Percentiles rank a stretch among this genome's conserved stretches.
Conservation (phyloP, 192 early-diverging fungal species). For the Chytriomyces sp. region DNA sequence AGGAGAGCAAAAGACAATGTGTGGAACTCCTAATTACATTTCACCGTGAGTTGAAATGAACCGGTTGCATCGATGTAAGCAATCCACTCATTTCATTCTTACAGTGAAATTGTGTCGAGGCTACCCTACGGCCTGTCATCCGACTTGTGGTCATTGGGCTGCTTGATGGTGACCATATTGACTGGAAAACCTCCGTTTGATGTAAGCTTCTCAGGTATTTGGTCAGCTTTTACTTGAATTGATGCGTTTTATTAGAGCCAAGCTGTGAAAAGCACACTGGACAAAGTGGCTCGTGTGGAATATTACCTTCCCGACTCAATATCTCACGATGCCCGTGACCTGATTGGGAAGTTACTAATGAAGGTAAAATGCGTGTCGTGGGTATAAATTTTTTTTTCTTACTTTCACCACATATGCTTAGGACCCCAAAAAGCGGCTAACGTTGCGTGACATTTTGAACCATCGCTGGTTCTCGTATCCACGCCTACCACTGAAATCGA, state of each 20-base stretch:
- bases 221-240: background rate
- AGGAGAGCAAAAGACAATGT: constrained; percentile 72
- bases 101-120: constrained; percentile 68
- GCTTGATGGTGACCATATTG: constrained; percentile 72
- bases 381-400: background rate
- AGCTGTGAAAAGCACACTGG: constrained; percentile 56
- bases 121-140: constrained; percentile 71
- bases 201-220: constrained; percentile 22
- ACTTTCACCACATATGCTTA: constrained; percentile 7
- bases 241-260: constrained; percentile 31
- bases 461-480: constrained; percentile 50
- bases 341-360: constrained; percentile 60
- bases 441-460: constrained; percentile 47
- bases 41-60: constrained; percentile 54
- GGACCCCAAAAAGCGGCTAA: constrained; percentile 58
- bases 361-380: constrained; percentile 36
- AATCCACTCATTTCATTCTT: background rate
- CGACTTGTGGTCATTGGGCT: constrained; percentile 80
- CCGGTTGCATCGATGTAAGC: no score
- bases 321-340: constrained; percentile 54
- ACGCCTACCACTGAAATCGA: constrained; percentile 3
- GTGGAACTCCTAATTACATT: constrained; percentile 81
- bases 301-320: constrained; percentile 58
- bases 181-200: constrained; percentile 75
- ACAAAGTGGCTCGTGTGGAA: constrained; percentile 54